A percentile compares a stretch with the other conserved stretches of the same genome.
These are phyloP conservation scores for Deakozyma indianensis DNA, from an alignment of 805 yeast genomes.

Conservation along the genomic window DNA sequence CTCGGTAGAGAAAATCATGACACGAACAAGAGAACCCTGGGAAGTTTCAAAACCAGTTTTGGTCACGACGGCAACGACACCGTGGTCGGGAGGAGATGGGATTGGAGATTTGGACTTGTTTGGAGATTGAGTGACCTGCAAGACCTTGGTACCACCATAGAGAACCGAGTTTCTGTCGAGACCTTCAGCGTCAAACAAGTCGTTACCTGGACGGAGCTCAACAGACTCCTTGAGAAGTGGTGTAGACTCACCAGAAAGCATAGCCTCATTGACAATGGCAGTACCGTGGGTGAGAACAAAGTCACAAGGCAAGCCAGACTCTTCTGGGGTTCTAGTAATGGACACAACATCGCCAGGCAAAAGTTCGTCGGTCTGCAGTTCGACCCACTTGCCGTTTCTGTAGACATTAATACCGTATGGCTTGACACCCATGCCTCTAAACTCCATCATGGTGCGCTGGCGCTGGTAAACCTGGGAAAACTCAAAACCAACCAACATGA, in stretches of 20 bases:
- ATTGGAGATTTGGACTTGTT: constrained; percentile 19
- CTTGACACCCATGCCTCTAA: constrained; percentile 92
- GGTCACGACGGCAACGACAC: constrained; percentile 79
- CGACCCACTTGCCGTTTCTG: constrained; percentile 58
- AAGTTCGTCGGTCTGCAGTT: constrained; percentile 55
- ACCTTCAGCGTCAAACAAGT: constrained; percentile 58
- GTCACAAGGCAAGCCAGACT: constrained; percentile 89
- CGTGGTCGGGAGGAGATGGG: constrained; percentile 72
- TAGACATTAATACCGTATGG: constrained; percentile 68
- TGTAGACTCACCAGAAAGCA: constrained; percentile 97
- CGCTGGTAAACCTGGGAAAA: constrained; percentile 92
- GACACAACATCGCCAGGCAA: constrained; percentile 86
- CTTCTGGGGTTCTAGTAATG: constrained; percentile 77
- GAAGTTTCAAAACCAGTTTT: constrained; percentile 98
- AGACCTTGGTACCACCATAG: constrained; percentile 92
- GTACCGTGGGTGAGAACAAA: constrained; percentile 74
- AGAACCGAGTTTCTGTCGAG: constrained; percentile 77
- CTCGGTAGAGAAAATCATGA: constrained; percentile 94
- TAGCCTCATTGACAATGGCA: constrained; percentile 94
- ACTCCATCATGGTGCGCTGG: constrained; percentile 85
- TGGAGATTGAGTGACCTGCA: constrained; percentile 73
- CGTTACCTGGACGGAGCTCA: constrained; percentile 63
- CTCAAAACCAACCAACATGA: constrained; percentile 89
- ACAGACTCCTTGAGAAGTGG: constrained; percentile 90
- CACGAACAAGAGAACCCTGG: constrained; percentile 93